phyloP scores from a whole-genome alignment of 805 yeast genomes.

The Starmera dryadoides region DNA sequence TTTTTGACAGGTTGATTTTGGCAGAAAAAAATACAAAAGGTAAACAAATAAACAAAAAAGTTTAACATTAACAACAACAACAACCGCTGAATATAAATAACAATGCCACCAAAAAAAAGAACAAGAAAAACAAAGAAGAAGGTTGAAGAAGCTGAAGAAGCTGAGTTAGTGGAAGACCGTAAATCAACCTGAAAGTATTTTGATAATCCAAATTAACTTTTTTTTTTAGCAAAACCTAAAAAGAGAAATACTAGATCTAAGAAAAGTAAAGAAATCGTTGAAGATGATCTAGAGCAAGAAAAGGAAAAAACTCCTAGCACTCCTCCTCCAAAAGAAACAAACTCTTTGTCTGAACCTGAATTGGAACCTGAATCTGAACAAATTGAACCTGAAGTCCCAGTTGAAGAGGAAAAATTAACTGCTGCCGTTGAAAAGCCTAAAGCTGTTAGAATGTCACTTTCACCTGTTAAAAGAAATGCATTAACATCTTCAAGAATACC shows the following conservation, averaged over 20 bases:
- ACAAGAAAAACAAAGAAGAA: slow-evolving; percentile 2
- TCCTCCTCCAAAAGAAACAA: too few relatives aligned
- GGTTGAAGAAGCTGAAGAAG: slow-evolving; percentile 1
- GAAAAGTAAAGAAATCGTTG: background rate
- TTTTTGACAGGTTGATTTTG: background rate
- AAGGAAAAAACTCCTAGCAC: background rate
- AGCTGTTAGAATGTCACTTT: background rate
- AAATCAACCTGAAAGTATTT: background rate
- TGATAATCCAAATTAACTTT: background rate
- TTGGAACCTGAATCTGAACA: too few relatives aligned
- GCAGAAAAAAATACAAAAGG: background rate
- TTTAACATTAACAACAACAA: too few relatives aligned
- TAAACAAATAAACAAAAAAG: background rate
- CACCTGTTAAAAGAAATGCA: slow-evolving; percentile 1
- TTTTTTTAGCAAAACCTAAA: background rate
- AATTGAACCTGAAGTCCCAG: slow-evolving; percentile 1
- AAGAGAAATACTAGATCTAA: background rate
- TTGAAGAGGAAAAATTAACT: slow-evolving; percentile 2
- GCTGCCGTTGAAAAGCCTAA: background rate
- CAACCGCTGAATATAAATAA: background rate
- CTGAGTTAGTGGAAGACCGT: slow-evolving; percentile 4
- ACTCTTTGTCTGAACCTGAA: too few relatives aligned
- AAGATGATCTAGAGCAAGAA: background rate
- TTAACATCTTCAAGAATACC: slow-evolving; percentile 8
- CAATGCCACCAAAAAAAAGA: slow-evolving; percentile 18